Conservation (phyloP, 352 stramenopile genomes). For the Globisporangium irregulare region DNA sequence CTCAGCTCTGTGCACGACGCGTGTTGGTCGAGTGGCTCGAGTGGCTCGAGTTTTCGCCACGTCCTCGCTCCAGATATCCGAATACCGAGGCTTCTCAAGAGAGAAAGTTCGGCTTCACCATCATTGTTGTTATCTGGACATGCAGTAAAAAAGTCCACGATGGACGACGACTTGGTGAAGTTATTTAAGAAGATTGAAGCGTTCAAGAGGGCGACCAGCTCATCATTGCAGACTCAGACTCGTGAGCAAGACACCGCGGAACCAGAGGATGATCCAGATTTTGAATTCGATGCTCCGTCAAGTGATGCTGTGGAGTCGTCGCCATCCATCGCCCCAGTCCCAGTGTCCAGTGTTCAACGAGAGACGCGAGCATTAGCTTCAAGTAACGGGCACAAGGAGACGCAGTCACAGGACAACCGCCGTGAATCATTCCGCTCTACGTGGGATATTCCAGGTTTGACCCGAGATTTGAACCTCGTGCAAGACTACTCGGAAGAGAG, state of each 20-base stretch:
- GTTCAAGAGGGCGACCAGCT: slow-evolving; percentile 36
- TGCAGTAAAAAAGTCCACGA: neutral
- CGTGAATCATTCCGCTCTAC: slow-evolving; percentile 54
- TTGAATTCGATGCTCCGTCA: neutral
- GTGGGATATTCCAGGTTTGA: slow-evolving; percentile 52
- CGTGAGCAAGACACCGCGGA: neutral
- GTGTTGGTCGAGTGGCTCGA: slow-evolving; percentile 14
- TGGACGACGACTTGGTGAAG: slow-evolving; percentile 23
- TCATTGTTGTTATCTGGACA: neutral
- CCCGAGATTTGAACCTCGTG: slow-evolving; percentile 71
- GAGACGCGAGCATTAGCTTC: neutral
- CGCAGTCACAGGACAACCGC: slow-evolving; percentile 1
- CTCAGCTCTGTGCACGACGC: slow-evolving; percentile 42
- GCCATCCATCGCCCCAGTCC: neutral
- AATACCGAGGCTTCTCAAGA: slow-evolving; percentile 16
- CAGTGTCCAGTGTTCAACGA: slow-evolving; percentile 2
- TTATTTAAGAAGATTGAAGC: slow-evolving; percentile 32
- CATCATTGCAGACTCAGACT: slow-evolving; percentile 1
- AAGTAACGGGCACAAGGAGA: neutral
- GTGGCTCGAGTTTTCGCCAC: neutral
- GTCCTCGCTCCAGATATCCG: slow-evolving; percentile 17
- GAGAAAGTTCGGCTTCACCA: neutral
- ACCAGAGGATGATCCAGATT: neutral
- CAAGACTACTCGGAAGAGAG: slow-evolving; percentile 74
- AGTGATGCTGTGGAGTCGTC: neutral